A percentile compares a stretch with the other conserved stretches of the same genome.
Evolutionary conservation across 768 basidiomycete genomes (phyloP).

Genomic region (Lactarius sanguifluus): DNA sequence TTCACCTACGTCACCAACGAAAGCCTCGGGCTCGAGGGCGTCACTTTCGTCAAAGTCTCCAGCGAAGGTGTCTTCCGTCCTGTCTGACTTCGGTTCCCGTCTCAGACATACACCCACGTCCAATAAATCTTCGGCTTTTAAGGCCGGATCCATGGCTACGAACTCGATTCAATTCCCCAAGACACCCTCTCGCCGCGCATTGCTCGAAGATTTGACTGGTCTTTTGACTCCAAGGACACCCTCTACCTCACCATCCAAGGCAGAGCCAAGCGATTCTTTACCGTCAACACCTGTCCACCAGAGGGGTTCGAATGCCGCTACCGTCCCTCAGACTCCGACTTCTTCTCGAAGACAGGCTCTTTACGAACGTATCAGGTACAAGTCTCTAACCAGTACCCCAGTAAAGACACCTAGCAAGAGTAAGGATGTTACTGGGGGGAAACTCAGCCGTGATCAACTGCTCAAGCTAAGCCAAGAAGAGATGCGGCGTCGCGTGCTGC

Average conservation of each 20-base stretch:
- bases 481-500: conserved; percentile 68
- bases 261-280: conserved; percentile 38
- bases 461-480: conserved; percentile 76
- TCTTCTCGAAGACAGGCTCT: conserved; percentile 77
- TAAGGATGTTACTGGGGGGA: conserved; percentile 42
- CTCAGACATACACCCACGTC: conserved; percentile 48
- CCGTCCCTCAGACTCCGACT: conserved; percentile 66
- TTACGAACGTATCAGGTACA: conserved; percentile 76
- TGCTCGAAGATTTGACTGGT: conserved; percentile 37
- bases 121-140: conserved; percentile 31
- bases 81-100: conserved; percentile 46
- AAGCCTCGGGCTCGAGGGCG: conserved; percentile 34
- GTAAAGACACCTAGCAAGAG: conserved; percentile 49
- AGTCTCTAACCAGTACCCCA: conserved; percentile 66
- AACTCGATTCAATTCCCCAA: conserved; percentile 55
- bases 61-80: conserved; percentile 27
- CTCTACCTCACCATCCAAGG: conserved; percentile 27
- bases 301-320: conserved; percentile 51
- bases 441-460: conserved; percentile 63
- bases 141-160: conserved; percentile 44
- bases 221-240: conserved; percentile 42
- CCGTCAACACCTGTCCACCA: conserved; percentile 71
- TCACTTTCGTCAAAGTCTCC: conserved; percentile 42
- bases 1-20: conserved; percentile 37
- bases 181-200: conserved; percentile 54